Percentiles rank a stretch among this genome's conserved stretches.
phyloP scores from a whole-genome alignment of 352 stramenopile species.

The Paralagenidium karlingii region DNA sequence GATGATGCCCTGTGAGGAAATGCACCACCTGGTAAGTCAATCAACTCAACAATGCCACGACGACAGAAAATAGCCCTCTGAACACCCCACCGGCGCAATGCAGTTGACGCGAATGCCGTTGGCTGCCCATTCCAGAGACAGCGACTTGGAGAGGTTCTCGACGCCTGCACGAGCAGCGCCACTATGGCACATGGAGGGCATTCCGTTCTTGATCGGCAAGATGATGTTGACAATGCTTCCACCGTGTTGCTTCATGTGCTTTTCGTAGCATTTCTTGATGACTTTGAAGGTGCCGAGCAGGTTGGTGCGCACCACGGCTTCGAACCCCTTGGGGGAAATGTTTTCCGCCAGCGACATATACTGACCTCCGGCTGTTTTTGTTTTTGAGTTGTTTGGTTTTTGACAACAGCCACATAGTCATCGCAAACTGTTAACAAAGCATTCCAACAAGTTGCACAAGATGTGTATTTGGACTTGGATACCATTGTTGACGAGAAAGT shows the following conservation, averaged over 20 bases:
- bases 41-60: conserved; percentile 36
- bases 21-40: conserved; percentile 12
- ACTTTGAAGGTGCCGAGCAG: conserved; percentile 87
- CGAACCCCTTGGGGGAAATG: conserved; percentile 84
- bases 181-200: conserved; percentile 86
- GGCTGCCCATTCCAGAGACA: conserved; percentile 89
- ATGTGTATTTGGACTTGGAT: not conserved
- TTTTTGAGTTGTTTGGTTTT: no score
- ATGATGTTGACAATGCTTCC: conserved; percentile 94
- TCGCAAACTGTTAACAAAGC: no score
- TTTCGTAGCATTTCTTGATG: conserved; percentile 85
- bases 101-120: conserved; percentile 89
- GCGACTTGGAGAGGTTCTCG: conserved; percentile 90
- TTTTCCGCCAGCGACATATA: conserved; percentile 84
- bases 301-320: conserved; percentile 89
- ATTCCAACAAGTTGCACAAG: not conserved
- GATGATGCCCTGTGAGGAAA: conserved; percentile 42
- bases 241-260: conserved; percentile 89
- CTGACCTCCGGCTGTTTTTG: conserved; percentile 79
- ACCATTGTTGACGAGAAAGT: conserved; percentile 92
- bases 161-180: conserved; percentile 85
- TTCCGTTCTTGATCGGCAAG: conserved; percentile 88
- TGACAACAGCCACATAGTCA: no score
- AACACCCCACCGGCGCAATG: conserved; percentile 70
- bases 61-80: no score